Conservation (phyloP, 2,329 filamentous ascomycete genomes). For the Leptoxyphium fumago region DNA sequence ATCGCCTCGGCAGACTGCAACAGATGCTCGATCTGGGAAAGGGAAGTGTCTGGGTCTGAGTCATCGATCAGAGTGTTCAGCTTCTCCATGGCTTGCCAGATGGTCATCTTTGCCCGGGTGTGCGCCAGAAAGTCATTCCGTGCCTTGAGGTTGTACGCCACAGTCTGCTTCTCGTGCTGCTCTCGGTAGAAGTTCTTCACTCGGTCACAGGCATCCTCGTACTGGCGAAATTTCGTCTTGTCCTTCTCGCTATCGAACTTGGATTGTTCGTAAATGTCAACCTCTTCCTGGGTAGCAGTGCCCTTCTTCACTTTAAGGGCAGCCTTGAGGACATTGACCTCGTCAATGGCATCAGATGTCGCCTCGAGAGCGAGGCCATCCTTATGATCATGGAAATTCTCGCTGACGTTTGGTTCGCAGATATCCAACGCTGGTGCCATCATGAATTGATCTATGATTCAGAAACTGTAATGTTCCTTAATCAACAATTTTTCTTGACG, state of each 20-base stretch:
- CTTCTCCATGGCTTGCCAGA: slow-evolving; percentile 89
- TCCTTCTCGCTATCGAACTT: slow-evolving; percentile 62
- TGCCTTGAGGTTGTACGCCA: slow-evolving; percentile 71
- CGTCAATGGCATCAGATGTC: slow-evolving; percentile 44
- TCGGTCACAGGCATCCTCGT: slow-evolving; percentile 66
- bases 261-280: slow-evolving; percentile 41
- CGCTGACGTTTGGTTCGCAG: slow-evolving; percentile 27
- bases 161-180: slow-evolving; percentile 56
- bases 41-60: slow-evolving; percentile 74
- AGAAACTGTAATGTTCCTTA: too few relatives aligned
- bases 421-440: slow-evolving; percentile 33
- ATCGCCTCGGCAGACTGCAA: slow-evolving; percentile 83
- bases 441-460: slow-evolving; percentile 5
- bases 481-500: too few relatives aligned
- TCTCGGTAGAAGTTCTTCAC: slow-evolving; percentile 78
- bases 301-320: slow-evolving; percentile 35
- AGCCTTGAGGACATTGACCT: slow-evolving; percentile 45
- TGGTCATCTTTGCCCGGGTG: slow-evolving; percentile 59
- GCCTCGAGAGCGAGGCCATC: slow-evolving; percentile 45
- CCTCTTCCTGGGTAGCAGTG: slow-evolving; percentile 29
- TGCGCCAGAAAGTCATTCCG: slow-evolving; percentile 56
- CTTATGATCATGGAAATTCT: slow-evolving; percentile 33
- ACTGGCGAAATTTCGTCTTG: slow-evolving; percentile 69
- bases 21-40: slow-evolving; percentile 80
- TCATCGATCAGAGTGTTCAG: slow-evolving; percentile 84